Evolutionary conservation across 345 rosid species (phyloP).

Genomic region (Geranium brycei): DNA sequence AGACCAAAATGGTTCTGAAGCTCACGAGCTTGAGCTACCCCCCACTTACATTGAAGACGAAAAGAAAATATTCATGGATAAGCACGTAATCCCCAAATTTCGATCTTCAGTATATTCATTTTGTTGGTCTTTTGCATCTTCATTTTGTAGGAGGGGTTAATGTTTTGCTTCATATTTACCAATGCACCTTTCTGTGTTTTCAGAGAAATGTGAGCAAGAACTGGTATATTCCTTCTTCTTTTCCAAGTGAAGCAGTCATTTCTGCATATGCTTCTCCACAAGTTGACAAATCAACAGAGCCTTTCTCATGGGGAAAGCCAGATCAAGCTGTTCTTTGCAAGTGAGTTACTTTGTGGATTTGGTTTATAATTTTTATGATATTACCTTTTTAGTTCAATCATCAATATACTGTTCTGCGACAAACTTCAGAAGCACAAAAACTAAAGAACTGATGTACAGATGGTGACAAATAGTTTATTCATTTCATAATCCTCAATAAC

Average conservation of each 20-base stretch:
- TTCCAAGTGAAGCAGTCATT: conserved; percentile 80
- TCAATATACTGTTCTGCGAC: not conserved
- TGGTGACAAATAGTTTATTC: not conserved
- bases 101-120: conserved; percentile 2
- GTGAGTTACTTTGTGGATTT: conserved; percentile 22
- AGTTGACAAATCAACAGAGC: conserved; percentile 85
- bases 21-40: conserved; percentile 18
- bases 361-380: not conserved
- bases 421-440: not conserved
- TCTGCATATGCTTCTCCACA: conserved; percentile 74
- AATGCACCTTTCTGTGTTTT: conserved; percentile 5
- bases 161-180: not conserved
- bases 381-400: not conserved
- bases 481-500: not conserved
- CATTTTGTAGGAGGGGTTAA: not conserved
- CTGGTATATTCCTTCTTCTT: conserved; percentile 83
- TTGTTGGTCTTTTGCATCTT: not conserved
- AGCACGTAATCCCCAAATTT: conserved; percentile 41
- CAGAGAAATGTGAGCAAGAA: conserved; percentile 98
- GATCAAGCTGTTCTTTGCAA: conserved; percentile 65
- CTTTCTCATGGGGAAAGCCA: conserved; percentile 90
- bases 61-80: conserved; percentile 71
- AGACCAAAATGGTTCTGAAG: conserved; percentile 14
- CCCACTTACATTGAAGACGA: conserved; percentile 25
- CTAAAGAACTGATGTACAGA: not conserved